Conservation (phyloP, 345 rosid genomes). For the Acer negundo region DNA sequence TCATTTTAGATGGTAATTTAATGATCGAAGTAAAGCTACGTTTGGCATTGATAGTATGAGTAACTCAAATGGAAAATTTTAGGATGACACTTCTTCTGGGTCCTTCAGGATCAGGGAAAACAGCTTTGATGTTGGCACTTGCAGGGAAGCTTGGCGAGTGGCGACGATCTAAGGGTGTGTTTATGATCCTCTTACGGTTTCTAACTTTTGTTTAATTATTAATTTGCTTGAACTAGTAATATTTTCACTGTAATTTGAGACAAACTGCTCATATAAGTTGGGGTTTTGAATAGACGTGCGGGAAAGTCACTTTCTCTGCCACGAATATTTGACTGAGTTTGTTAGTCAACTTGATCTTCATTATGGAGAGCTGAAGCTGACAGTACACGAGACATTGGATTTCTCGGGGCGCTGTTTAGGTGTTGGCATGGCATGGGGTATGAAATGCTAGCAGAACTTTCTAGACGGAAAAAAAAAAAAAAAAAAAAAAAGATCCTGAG, state of each 20-base stretch:
- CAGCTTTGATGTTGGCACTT: slow-evolving; percentile 74
- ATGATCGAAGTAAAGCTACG: too few species aligned
- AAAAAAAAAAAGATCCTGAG: slow-evolving; percentile 69
- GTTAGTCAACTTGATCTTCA: slow-evolving; percentile 88
- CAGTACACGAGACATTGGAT: slow-evolving; percentile 78
- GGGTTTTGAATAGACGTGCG: slow-evolving; percentile 45
- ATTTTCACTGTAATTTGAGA: background rate
- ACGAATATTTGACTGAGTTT: slow-evolving; percentile 66
- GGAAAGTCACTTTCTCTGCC: slow-evolving; percentile 72
- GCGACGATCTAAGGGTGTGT: slow-evolving; percentile 56
- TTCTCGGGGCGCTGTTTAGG: slow-evolving; percentile 84
- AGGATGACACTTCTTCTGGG: slow-evolving; percentile 92
- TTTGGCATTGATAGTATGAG: background rate
- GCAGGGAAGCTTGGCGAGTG: slow-evolving; percentile 67
- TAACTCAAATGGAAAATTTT: slow-evolving; percentile 20
- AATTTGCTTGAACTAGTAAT: background rate
- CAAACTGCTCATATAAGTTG: background rate
- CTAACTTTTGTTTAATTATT: background rate
- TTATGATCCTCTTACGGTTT: background rate
- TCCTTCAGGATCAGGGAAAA: slow-evolving; percentile 90
- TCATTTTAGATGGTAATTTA: too few species aligned
- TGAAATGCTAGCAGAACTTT: slow-evolving; percentile 68
- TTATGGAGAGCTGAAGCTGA: slow-evolving; percentile 80
- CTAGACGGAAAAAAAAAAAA: slow-evolving; percentile 66
- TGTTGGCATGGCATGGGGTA: slow-evolving; percentile 69